A percentile compares a stretch with the other conserved stretches of the same genome.
Evolutionary conservation across 352 stramenopile genomes (phyloP).

Genomic region (Phytophthora cactorum): DNA sequence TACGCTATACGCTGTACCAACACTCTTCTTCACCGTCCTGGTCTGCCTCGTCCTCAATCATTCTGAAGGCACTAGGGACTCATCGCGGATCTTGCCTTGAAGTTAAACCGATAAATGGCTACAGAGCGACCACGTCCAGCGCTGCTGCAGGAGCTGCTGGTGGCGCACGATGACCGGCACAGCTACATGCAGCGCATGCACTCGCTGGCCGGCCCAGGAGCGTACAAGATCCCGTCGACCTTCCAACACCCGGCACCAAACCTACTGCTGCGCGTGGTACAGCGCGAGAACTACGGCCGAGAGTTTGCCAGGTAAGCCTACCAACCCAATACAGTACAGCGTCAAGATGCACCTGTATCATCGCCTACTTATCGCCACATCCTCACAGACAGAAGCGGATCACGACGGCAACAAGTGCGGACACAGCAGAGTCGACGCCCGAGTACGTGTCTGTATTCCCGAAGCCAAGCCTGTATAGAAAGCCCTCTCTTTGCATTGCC

Average conservation of each 20-base stretch:
- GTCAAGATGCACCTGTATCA: constrained; percentile 3
- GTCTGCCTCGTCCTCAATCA: constrained; percentile 18
- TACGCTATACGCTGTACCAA: neutral
- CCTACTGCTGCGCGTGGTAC: constrained; percentile 47
- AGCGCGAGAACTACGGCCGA: constrained; percentile 57
- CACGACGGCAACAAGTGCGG: constrained; percentile 10
- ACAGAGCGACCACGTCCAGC: constrained; percentile 16
- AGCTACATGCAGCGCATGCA: constrained; percentile 66
- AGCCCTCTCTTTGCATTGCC: constrained; percentile 16
- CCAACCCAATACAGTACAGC: neutral
- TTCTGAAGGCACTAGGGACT: no score
- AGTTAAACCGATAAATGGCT: constrained; percentile 22
- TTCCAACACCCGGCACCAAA: constrained; percentile 47
- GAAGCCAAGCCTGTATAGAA: constrained; percentile 22
- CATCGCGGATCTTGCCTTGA: neutral
- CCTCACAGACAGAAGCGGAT: constrained; percentile 37
- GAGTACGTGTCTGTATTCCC: constrained; percentile 12
- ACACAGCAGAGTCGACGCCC: constrained; percentile 4
- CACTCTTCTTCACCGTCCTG: constrained; percentile 7
- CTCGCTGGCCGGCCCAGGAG: constrained; percentile 51
- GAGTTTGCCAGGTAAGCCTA: constrained; percentile 58
- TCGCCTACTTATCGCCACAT: constrained; percentile 11
- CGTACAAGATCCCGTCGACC: constrained; percentile 66
- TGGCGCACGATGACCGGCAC: constrained; percentile 37
- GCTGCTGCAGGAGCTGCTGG: constrained; percentile 23